Base-by-base conservation (phyloP, 2,329 filamentous ascomycete species). In the Pseudogymnoascus sp. region DNA sequence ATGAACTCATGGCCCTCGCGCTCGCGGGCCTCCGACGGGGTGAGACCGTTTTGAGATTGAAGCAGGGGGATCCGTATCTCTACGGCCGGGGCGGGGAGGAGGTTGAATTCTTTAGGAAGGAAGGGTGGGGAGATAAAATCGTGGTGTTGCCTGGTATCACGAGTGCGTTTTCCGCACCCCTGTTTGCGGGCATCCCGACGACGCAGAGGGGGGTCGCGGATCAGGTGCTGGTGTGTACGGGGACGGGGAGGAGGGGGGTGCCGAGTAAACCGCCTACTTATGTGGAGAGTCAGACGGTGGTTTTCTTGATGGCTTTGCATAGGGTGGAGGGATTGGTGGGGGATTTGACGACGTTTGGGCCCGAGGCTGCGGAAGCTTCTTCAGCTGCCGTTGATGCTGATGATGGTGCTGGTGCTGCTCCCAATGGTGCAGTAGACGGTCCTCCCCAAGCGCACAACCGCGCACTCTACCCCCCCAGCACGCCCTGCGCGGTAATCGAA, bases 41-140 rank as follows among this genome's bases (percentile, higher is more conserved):
- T 11, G 85, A 89, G 71, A 89, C 84, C 1, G 94, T 99, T 0
- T 79, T 99, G 34, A 83, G 94, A 2, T 79, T 99, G 47, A 99
- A 99, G 76, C 94, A 99, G 73, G 94, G 94, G 50, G 94, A 99
- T 70, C 94, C 94, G 0, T 99, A 96, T 74, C 84, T 99, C 38
- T 99, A 97, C 74, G 94, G 94, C 38, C 86, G 94, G 38, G 94
- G 94, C 61, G 94, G 91, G 34, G 94, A 99, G 73, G 94, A 99
- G 73, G 90, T 91, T 38, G 83, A 85, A 30, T 96, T 89, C 72
- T 97, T 99, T 79, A 79, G 85, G 2, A 76, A 77, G 2, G 81
- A 88, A 57, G 91, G 91, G 1, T 86, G 87, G 62, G 81, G 79
- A 4, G 83, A 86, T 9, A 76, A 73, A 8, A 78, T 86, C 1